Percentiles rank a stretch among this genome's conserved stretches.
Evolutionary conservation across 441 rosid species (phyloP).

Genomic region (Syzygium malaccense): DNA sequence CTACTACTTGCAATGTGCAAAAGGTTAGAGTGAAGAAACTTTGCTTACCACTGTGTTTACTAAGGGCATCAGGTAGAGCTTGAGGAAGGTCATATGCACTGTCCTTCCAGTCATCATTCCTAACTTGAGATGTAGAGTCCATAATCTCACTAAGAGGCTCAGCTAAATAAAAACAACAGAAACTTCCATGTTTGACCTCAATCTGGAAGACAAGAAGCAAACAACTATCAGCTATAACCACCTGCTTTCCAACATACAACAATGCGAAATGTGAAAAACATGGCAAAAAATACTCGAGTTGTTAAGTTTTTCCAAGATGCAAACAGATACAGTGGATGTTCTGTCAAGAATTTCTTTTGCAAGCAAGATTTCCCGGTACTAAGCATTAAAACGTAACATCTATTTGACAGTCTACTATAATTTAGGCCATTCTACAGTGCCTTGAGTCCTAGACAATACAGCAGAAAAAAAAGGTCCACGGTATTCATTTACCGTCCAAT

Average conservation of each 20-base stretch:
- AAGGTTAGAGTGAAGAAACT: neutral
- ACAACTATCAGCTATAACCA: neutral
- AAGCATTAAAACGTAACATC: neutral
- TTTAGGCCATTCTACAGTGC: neutral
- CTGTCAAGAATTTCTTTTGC: neutral
- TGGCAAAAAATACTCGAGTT: neutral
- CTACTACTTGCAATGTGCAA: neutral
- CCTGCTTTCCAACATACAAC: neutral
- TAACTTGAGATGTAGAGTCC: constrained; percentile 27
- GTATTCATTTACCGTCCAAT: neutral
- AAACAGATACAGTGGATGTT: neutral
- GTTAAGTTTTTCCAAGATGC: neutral
- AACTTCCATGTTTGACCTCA: constrained; percentile 56
- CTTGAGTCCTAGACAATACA: neutral
- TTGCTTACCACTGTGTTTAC: constrained; percentile 52
- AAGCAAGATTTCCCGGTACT: neutral
- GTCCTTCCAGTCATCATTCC: constrained; percentile 21
- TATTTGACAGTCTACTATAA: neutral
- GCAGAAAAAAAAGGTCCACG: neutral
- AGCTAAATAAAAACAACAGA: constrained; percentile 68
- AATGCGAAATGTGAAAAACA: neutral
- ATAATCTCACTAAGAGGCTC: constrained; percentile 46
- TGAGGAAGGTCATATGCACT: constrained; percentile 37
- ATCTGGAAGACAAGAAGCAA: constrained; percentile 38
- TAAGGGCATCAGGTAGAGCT: constrained; percentile 63